Evolutionary conservation across 202 grass and related monocot species (phyloP).

Genomic region (Setaria italica): DNA sequence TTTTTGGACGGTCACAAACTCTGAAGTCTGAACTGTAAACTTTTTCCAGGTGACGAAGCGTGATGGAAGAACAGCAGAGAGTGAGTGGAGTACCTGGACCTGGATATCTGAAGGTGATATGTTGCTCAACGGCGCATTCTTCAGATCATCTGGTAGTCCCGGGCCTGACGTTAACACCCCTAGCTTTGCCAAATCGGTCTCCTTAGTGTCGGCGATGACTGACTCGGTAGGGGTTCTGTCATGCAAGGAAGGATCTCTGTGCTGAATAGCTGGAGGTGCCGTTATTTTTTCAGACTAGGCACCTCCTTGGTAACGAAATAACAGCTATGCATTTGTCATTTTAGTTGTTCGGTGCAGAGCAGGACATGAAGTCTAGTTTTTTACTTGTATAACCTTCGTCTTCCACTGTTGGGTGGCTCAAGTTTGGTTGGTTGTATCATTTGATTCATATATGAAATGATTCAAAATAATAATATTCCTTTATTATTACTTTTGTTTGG

Average conservation of each 20-base stretch:
- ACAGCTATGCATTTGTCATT: not conserved
- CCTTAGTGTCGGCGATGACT: conserved; percentile 47
- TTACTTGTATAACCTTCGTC: not conserved
- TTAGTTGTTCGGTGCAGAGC: not conserved
- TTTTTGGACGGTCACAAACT: not conserved
- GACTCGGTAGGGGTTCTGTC: conserved; percentile 43
- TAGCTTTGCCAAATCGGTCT: conserved; percentile 52
- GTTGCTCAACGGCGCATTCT: conserved; percentile 80
- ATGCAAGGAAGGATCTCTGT: conserved; percentile 54
- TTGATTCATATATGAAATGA: no score
- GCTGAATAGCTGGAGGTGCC: conserved; percentile 30
- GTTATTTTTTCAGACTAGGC: not conserved
- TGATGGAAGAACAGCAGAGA: conserved; percentile 19
- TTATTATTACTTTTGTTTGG: no score
- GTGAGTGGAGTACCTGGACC: conserved; percentile 72
- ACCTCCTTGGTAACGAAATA: not conserved
- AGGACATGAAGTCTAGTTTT: no score
- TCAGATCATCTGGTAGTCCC: conserved; percentile 49
- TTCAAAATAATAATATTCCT: no score
- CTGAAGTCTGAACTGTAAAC: not conserved
- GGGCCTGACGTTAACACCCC: conserved; percentile 51
- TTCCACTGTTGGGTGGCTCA: not conserved
- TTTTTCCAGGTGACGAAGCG: conserved; percentile 63
- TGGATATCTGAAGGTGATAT: conserved; percentile 69
- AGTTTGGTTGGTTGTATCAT: not conserved